A percentile compares a stretch with the other conserved stretches of the same genome.
These are phyloP conservation scores for Stagonosporopsis tanaceti DNA, from an alignment of 2,329 filamentous ascomycete genomes.

Conservation along the genomic window DNA sequence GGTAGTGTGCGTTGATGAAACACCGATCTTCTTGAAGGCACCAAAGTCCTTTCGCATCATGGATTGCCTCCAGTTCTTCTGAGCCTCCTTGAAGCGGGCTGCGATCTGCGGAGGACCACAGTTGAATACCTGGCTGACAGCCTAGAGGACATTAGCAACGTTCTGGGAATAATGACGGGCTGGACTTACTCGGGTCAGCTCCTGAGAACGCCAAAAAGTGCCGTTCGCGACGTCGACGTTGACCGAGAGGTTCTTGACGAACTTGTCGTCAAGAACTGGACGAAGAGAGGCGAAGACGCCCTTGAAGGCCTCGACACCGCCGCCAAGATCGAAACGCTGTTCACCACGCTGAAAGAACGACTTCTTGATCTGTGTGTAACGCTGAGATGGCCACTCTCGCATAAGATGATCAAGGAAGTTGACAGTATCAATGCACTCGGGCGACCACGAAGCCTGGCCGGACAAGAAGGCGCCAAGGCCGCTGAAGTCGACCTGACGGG, in stretches of 20 bases:
- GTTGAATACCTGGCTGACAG: constrained; percentile 42
- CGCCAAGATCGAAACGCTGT: constrained; percentile 63
- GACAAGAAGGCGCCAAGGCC: constrained; percentile 71
- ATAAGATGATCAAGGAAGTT: constrained; percentile 92
- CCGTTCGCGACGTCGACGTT: constrained; percentile 94
- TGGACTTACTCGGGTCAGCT: constrained; percentile 39
- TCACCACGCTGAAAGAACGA: constrained; percentile 76
- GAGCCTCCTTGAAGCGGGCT: constrained; percentile 27
- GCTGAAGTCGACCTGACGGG: constrained; percentile 73
- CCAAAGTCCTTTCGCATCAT: constrained; percentile 49
- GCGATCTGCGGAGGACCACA: constrained; percentile 30
- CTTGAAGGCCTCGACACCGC: constrained; percentile 79
- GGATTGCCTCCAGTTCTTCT: constrained; percentile 37
- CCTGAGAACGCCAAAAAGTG: constrained; percentile 75
- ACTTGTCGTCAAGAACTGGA: constrained; percentile 65
- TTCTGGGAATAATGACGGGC: background rate
- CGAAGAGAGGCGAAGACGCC: constrained; percentile 89
- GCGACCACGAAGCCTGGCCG: constrained; percentile 59
- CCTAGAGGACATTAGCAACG: constrained; percentile 1
- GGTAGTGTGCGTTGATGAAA: constrained; percentile 50
- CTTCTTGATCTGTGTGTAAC: constrained; percentile 76
- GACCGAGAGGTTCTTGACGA: constrained; percentile 72
- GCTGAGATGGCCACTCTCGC: constrained; percentile 76
- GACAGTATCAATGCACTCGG: constrained; percentile 77
- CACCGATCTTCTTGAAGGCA: constrained; percentile 52